These are phyloP conservation scores for Calvatia gigantea DNA, from an alignment of 768 basidiomycete genomes.

Conservation along the genomic window DNA sequence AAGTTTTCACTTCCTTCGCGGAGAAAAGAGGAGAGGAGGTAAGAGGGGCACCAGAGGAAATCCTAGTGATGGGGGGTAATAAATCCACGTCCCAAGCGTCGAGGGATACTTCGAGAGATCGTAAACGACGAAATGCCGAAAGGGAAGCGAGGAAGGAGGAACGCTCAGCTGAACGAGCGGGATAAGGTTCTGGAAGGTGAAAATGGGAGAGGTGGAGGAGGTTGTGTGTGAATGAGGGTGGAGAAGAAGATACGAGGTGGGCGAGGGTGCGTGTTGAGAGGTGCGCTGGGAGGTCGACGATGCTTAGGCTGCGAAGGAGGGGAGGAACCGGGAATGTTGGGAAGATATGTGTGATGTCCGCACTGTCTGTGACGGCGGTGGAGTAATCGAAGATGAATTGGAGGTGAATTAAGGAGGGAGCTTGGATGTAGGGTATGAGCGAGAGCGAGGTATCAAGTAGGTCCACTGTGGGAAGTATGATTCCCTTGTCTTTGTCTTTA, in stretches of 20 bases:
- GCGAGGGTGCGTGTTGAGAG: neutral
- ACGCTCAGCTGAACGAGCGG: neutral
- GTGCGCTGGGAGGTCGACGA: neutral
- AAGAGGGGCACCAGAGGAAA: too few relatives aligned
- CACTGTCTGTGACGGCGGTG: neutral
- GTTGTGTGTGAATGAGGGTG: neutral
- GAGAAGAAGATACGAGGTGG: neutral
- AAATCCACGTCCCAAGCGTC: neutral
- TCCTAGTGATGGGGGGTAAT: too few relatives aligned
- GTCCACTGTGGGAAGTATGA: conserved; percentile 32
- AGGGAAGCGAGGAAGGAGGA: conserved; percentile 16
- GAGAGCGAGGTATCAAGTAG: conserved; percentile 13
- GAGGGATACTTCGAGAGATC: conserved; percentile 13
- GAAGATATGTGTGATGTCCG: neutral
- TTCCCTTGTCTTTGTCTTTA: conserved; percentile 30
- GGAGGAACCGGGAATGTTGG: neutral
- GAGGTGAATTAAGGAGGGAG: neutral
- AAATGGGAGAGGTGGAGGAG: neutral
- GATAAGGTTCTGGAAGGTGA: conserved; percentile 5
- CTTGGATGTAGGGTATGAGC: neutral
- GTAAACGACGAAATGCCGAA: conserved; percentile 23
- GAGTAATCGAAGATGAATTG: conserved; percentile 4
- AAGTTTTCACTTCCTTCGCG: too few relatives aligned
- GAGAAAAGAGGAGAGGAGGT: too few relatives aligned
- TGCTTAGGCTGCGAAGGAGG: conserved; percentile 4